Base-by-base conservation (phyloP, 371 early-diverging fungal species). In the Mucor indicus region DNA sequence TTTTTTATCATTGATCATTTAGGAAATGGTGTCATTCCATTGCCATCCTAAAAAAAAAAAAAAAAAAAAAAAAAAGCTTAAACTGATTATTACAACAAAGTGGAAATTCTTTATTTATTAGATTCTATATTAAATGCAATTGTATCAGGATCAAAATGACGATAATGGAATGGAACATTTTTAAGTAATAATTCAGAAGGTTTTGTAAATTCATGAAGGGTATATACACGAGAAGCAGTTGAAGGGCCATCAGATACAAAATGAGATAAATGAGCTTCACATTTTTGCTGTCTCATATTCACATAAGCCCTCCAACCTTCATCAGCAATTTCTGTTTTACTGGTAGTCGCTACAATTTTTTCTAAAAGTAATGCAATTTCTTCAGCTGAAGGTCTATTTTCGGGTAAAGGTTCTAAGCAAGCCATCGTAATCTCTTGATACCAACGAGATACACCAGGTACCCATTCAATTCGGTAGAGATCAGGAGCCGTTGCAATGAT, bases 261-360 rank as follows among this genome's bases (percentile, higher is more conserved):
- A 42, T 36, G 50, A n/a, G 40, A 16, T 35, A 36, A 7, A 29
- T 50, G 50, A 15, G 15, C 23, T 24, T 42, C 33, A 12, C 36
- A 35, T 31, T 50, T 50, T 50, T 42, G 43, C 8, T 36, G 50
- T 23, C 52, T 43, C 29, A 29, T 44, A 23, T 27, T 44, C 20
- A 51, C 52, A 38, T 51, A 51, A 22, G 38, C 44, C 9, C 37
- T 43, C 52, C 52, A 51, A 31, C 38, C 44, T 37, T 50, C 43
- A 43, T 50, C 50, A 4, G 43, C 46, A 13, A 45, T 21, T 23
- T 33, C 36, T 21, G 17, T 36, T 35, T 36, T 45, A 45, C 36
- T 35, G 0, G 46, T 45, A 24, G 36, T 35, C 7, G 95, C 96
- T 58, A 60, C 56, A 43, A 53, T 57, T 21, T 63, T 67, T 2